Conservation (phyloP, 805 yeast species). For the Cyberlindnera misumaiensis region DNA sequence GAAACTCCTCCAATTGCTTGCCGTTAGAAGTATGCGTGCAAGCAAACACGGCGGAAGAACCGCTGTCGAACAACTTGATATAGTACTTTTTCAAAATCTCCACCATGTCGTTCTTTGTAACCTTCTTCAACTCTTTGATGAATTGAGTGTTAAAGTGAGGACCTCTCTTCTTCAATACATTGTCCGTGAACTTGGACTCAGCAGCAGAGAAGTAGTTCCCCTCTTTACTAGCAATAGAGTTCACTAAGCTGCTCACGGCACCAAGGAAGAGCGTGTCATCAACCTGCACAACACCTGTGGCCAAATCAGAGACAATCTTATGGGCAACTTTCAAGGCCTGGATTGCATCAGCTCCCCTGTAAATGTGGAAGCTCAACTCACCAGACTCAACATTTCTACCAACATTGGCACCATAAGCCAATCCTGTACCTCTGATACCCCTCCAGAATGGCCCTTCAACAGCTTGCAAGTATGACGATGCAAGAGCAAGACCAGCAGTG, state of each 20-base stretch:
- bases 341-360: constrained; percentile 78
- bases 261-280: constrained; percentile 60
- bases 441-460: constrained; percentile 98
- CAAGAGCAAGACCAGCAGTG: constrained; percentile 61
- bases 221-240: constrained; percentile 60
- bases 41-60: constrained; percentile 53
- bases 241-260: constrained; percentile 70
- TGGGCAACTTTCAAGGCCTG: constrained; percentile 57
- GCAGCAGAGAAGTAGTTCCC: constrained; percentile 64
- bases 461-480: constrained; percentile 69
- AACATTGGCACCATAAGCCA: constrained; percentile 83
- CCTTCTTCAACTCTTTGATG: constrained; percentile 43
- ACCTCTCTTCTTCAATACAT: constrained; percentile 63
- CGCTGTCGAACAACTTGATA: constrained; percentile 53
- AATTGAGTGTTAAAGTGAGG: constrained; percentile 51
- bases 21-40: constrained; percentile 67
- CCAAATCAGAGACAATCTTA: constrained; percentile 54
- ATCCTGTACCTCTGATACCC: constrained; percentile 90
- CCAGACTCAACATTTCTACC: constrained; percentile 58
- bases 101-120: constrained; percentile 48
- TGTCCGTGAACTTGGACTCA: constrained; percentile 55
- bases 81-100: constrained; percentile 51
- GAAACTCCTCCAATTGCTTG: constrained; percentile 38
- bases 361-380: constrained; percentile 55
- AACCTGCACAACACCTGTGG: constrained; percentile 44